Evolutionary conservation across 495 filamentous ascomycete species (phyloP).

Genomic region (Beverwykella pulmonaria): DNA sequence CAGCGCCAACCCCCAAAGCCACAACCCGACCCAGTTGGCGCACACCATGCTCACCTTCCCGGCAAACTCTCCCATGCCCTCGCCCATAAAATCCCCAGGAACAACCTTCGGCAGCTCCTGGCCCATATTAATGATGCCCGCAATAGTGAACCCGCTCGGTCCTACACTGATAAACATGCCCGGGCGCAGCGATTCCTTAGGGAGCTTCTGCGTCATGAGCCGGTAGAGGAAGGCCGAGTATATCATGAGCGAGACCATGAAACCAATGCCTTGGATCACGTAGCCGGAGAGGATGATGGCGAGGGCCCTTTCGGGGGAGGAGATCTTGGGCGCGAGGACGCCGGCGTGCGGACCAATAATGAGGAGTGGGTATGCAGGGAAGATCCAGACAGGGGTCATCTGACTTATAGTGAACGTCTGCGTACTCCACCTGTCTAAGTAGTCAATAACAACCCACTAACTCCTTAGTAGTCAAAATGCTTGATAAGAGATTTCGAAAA

Average conservation of each 20-base stretch:
- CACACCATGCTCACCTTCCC: slow-evolving; percentile 59
- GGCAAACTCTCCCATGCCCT: slow-evolving; percentile 53
- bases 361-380: slow-evolving; percentile 84
- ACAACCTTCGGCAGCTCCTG: slow-evolving; percentile 51
- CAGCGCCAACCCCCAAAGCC: slow-evolving; percentile 82
- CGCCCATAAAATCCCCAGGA: slow-evolving; percentile 60
- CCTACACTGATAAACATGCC: slow-evolving; percentile 87
- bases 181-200: slow-evolving; percentile 71
- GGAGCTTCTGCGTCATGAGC: slow-evolving; percentile 89
- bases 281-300: slow-evolving; percentile 71
- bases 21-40: slow-evolving; percentile 65
- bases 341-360: slow-evolving; percentile 76
- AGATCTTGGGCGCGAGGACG: slow-evolving; percentile 59
- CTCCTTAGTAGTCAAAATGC: too few relatives aligned
- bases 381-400: slow-evolving; percentile 94
- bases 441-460: too few relatives aligned
- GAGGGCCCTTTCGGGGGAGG: slow-evolving; percentile 50
- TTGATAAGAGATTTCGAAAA: too few relatives aligned
- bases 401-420: slow-evolving; percentile 78
- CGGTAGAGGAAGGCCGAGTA: slow-evolving; percentile 85
- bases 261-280: slow-evolving; percentile 79
- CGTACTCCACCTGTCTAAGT: slow-evolving; percentile 63
- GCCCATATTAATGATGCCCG: slow-evolving; percentile 66
- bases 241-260: slow-evolving; percentile 82
- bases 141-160: slow-evolving; percentile 76